Evolutionary conservation across 192 early-diverging fungal species (phyloP), one percentile per base, ranked within the genome.

Genomic region (Coemansia sp.): DNA sequence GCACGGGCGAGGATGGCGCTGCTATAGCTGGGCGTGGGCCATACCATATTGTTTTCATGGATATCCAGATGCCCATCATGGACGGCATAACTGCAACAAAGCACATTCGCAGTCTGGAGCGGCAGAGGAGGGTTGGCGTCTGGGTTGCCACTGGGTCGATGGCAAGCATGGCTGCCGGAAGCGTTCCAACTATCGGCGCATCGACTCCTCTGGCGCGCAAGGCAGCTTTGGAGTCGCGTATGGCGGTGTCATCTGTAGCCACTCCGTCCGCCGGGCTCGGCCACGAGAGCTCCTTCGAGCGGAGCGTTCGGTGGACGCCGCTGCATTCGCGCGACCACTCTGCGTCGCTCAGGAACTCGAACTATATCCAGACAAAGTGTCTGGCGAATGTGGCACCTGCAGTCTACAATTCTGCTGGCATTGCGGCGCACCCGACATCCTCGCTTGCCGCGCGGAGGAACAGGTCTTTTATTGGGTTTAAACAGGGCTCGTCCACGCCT

Each of bases 41-140:
- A 5, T 86, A 84, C 48, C 77, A 85, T 17, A 72, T 90, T 75
- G 90, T 95, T 45, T 78, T 95, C 66, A 95, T 95, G 93, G 93
- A 95, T 69, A 89, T 93, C 20, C 89, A 91, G 77, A 92, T 95
- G 93, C 93, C 93, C 5, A 83, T 93, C 60, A 93, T 95, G 92
- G 91, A 90, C 57, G 93, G 93, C 16, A 92, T 93, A 61, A 88
- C 90, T 61, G 91, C 93, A 0, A 93, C 93, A 1, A 88, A 91
- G 81, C 85, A 85, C 61, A 95, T 95, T 63, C 84, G 92, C 38
- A 77, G 86, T 16, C 67, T 88, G 48, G 92, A 94, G 77, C 70
- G 85, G 5, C 65, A 83, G 63, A 81, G 85, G 32, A 67, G 57
- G 4, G 70, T 84, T 46, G 81, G 81, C 19, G 69, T 75, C 58